Percentiles rank a stretch among this genome's conserved stretches.
phyloP scores from a whole-genome alignment of 768 basidiomycete genomes.

The Antrodiella citrinella region DNA sequence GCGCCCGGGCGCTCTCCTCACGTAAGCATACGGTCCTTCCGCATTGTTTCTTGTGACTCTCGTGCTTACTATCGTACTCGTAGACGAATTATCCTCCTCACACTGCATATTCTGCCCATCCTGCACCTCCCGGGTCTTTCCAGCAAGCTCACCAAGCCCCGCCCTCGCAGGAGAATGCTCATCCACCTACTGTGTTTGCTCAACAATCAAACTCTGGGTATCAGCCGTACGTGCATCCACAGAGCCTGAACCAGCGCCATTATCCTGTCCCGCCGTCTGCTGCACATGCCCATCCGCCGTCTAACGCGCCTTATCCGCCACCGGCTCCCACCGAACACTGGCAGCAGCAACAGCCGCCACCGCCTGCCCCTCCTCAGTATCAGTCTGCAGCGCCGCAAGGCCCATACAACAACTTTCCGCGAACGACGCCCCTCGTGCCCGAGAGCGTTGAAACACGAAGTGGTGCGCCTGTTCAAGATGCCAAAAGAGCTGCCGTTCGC shows the following conservation, averaged over 20 bases:
- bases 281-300: constrained; percentile 9
- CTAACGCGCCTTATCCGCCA: constrained; percentile 11
- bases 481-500: constrained; percentile 26
- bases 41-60: constrained; percentile 8
- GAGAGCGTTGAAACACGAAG: constrained; percentile 33
- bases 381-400: constrained; percentile 10
- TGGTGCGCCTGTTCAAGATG: constrained; percentile 24
- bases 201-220: not conserved
- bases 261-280: not conserved
- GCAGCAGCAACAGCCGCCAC: constrained; percentile 15
- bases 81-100: constrained; percentile 14
- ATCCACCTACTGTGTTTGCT: not conserved
- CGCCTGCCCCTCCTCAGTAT: constrained; percentile 10
- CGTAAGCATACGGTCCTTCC: constrained; percentile 29
- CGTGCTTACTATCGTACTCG: constrained; percentile 1
- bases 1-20: constrained; percentile 42
- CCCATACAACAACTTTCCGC: constrained; percentile 21
- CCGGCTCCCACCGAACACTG: constrained; percentile 14
- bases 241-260: not conserved
- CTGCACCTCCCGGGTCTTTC: constrained; percentile 23
- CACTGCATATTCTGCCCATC: constrained; percentile 28
- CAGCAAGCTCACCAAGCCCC: not conserved
- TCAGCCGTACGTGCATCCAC: constrained; percentile 2
- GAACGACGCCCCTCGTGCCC: constrained; percentile 34
- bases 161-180: not conserved